Evolutionary conservation across 208 protist genomes (phyloP).

Genomic region (Strigomonas galati): DNA sequence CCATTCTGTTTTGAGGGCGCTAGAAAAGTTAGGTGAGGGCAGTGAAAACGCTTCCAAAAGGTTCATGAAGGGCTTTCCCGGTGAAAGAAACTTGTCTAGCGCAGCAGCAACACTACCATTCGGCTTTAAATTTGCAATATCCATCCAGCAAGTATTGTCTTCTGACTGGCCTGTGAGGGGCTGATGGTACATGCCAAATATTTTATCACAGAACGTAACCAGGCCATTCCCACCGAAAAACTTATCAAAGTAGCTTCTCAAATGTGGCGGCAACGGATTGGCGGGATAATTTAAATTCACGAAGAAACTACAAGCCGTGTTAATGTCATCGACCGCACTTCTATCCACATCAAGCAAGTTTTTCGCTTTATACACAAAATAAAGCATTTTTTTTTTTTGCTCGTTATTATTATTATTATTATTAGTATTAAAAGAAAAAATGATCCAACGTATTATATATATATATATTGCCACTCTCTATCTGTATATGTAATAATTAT

Average conservation of each 20-base stretch:
- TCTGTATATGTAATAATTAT: too few relatives aligned
- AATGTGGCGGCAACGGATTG: conserved; percentile 19
- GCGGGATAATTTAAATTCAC: too few relatives aligned
- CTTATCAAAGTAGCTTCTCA: conserved; percentile 52
- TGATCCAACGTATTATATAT: too few relatives aligned
- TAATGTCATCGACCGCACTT: too few relatives aligned
- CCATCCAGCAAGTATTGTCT: conserved; percentile 59
- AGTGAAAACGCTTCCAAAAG: conserved; percentile 65
- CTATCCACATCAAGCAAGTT: too few relatives aligned
- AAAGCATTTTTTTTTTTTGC: too few relatives aligned
- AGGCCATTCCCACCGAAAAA: conserved; percentile 66
- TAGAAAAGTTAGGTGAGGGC: conserved; percentile 45
- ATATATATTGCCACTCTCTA: too few relatives aligned
- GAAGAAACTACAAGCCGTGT: too few relatives aligned
- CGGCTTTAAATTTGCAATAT: conserved; percentile 60
- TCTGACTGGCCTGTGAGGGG: conserved; percentile 14
- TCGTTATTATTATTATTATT: too few relatives aligned
- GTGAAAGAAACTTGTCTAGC: conserved; percentile 62
- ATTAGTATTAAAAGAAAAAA: too few relatives aligned
- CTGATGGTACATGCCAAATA: conserved; percentile 49
- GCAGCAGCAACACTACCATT: conserved; percentile 46
- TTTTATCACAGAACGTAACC: conserved; percentile 57
- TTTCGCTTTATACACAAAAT: too few relatives aligned
- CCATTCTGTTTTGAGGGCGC: conserved; percentile 44
- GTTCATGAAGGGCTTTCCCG: conserved; percentile 51